Evolutionary conservation across 352 stramenopile species (phyloP), one percentile per base, ranked within the genome.

Genomic region (Thalassiosira hispida): DNA sequence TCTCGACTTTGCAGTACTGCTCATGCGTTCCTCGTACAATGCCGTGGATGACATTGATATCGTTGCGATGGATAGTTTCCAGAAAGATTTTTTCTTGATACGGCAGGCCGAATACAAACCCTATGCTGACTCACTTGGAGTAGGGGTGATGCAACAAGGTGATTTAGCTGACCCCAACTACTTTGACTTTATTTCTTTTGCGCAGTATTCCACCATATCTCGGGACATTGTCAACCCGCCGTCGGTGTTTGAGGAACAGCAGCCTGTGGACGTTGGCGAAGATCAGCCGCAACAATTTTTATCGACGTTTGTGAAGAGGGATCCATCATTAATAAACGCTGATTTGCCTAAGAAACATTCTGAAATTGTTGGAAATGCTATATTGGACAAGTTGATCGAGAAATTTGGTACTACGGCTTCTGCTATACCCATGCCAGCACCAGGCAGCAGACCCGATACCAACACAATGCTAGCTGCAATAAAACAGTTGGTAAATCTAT

Each of bases 131-230:
- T 18, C 69, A 27, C 56, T 92, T 0, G 84, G 86, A 18, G 27
- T 62, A 14, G 71, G 80, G 7, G 71, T 56, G 0, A 77, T 88
- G 60, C 51, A 77, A 49, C 85, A 94, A 49, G 90, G 90, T 9
- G 86, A 92, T 59, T 62, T 94, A 8, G 80, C 83, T 0, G 84
- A 94, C 81, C 84, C 90, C 0, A 88, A 88, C 49, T 94, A 94
- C 70, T 94, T 94, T 85, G 90, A 94, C 77, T 93, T 93, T 64
- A 94, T 94, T 55, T 90, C 77, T 0, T 93, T 91, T 81, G 87
- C 87, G 14, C 90, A 94, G 60, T 92, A 93, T 70, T 42, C 67
- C 8, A 90, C 87, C 16, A 93, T 94, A 44, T 75, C 64, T 52
- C 42, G 88, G 61, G 86, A 91, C 69, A 77, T 93, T 1, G 76